Evolutionary conservation across 768 basidiomycete species (phyloP), one percentile per base, ranked within the genome.

Genomic region (Royoungia palumana): DNA sequence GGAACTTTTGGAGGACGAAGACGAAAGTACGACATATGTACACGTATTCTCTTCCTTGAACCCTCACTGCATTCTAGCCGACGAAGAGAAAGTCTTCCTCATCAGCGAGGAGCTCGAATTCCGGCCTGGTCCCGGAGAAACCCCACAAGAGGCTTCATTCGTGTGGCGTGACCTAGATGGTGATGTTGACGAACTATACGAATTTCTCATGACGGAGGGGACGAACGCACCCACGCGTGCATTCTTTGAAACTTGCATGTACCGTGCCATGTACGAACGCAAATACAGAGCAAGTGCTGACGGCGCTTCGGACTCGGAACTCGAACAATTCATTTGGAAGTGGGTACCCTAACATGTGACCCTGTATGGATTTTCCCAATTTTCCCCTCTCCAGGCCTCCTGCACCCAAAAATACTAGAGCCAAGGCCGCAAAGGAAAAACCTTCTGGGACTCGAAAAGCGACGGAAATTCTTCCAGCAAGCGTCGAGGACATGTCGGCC

Each of bases 191-290:
- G 95, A 97, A 62, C 78, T 90, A 45, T 97, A 88, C 65, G 94
- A 97, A 67, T 98, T 94, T 65, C 87, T 96, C 16, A 85, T 89
- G 22, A 74, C 82, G 4, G 79, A 77, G 12, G 84, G 84, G 5
- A 92, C 91, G 39, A 83, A 82, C 43, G 76, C 66, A 44, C 87
- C 89, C 1, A 94, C 91, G 0, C 80, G 84, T 40, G 85, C 81
- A 14, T 88, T 93, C 65, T 96, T 98, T 63, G 94, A 97, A 70
- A 85, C 85, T 21, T 90, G 93, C 70, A 88, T 97, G 78, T 89
- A 95, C 59, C 83, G 90, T 24, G 95, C 95, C 50, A 93, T 98
- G 84, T 98, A 87, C 67, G 96, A 99, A 64, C 82, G 94, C 70
- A 94, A 94, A 72, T 86, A 87, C 73, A 84, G 76, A 58, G 73